phyloP scores from a whole-genome alignment of 75 land plant genomes.

The Selaginella tamariscina region DNA sequence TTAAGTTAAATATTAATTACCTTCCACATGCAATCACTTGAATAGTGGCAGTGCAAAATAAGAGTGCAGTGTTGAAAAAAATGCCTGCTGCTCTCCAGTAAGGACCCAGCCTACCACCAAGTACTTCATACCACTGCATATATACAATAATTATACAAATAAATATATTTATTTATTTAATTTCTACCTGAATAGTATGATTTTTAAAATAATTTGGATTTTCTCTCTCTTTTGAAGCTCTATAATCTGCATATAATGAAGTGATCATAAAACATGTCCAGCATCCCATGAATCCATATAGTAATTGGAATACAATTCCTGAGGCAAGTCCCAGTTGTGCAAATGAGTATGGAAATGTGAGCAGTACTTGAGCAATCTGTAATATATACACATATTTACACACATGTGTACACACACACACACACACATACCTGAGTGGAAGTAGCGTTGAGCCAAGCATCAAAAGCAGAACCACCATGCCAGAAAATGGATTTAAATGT shows the following conservation, averaged over 20 bases:
- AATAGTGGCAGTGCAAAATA: conserved; percentile 11
- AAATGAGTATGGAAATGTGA: conserved; percentile 13
- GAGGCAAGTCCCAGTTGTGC: neutral
- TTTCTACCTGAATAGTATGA: conserved; percentile 2
- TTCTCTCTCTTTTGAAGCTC: neutral
- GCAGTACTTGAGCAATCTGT: conserved; percentile 6
- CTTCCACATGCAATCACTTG: conserved; percentile 10
- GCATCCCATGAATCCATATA: conserved; percentile 10
- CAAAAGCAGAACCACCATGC: conserved; percentile 33
- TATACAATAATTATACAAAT: neutral
- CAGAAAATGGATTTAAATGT: conserved; percentile 5
- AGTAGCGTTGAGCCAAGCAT: conserved; percentile 30
- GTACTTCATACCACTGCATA: neutral
- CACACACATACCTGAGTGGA: conserved; percentile 20
- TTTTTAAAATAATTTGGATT: neutral
- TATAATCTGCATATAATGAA: neutral
- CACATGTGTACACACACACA: too few species aligned
- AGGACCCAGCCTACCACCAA: neutral
- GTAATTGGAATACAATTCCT: conserved; percentile 3
- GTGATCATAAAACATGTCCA: conserved; percentile 11
- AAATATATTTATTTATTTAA: neutral
- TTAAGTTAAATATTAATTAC: neutral
- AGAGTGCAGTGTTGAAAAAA: neutral
- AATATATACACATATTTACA: neutral
- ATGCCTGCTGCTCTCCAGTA: conserved; percentile 2